phyloP scores from a whole-genome alignment of 2,329 filamentous ascomycete genomes.

The Byssochlamys sp. region DNA sequence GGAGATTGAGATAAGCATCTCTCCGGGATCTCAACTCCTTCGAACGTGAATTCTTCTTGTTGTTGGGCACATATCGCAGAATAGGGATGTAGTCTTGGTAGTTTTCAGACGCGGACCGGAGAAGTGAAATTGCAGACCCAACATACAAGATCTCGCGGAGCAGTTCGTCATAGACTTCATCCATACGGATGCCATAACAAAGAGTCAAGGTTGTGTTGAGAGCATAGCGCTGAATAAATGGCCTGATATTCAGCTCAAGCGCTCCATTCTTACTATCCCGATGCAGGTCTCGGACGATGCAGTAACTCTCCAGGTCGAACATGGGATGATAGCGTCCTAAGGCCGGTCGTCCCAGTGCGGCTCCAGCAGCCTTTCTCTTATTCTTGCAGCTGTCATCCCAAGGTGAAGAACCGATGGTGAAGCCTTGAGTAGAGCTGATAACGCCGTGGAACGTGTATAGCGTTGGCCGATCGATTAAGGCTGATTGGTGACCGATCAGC shows the following conservation, averaged over 20 bases:
- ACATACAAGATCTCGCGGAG: conserved; percentile 65
- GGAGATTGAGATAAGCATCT: conserved; percentile 51
- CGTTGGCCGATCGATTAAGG: conserved; percentile 62
- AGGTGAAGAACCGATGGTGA: conserved; percentile 68
- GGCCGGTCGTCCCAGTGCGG: conserved; percentile 61
- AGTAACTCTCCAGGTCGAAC: conserved; percentile 61
- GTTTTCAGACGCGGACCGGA: conserved; percentile 68
- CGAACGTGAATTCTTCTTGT: conserved; percentile 47
- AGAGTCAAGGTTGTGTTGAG: conserved; percentile 64
- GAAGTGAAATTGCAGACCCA: conserved; percentile 62
- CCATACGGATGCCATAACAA: conserved; percentile 65
- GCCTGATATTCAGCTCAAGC: conserved; percentile 53
- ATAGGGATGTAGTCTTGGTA: conserved; percentile 71
- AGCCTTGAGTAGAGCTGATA: conserved; percentile 60
- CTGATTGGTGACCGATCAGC: conserved; percentile 63
- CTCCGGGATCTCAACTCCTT: conserved; percentile 53
- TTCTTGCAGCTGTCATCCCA: conserved; percentile 68
- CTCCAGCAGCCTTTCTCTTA: conserved; percentile 62
- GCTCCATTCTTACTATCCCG: conserved; percentile 50
- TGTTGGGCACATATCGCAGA: conserved; percentile 49
- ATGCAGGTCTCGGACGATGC: conserved; percentile 58
- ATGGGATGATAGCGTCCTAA: conserved; percentile 66
- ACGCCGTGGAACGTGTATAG: conserved; percentile 69
- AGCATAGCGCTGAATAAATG: conserved; percentile 61
- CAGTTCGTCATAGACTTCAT: conserved; percentile 55